These are phyloP conservation scores for Chlorella sp. DNA, from an alignment of 139 green algal species.

Conservation along the genomic window DNA sequence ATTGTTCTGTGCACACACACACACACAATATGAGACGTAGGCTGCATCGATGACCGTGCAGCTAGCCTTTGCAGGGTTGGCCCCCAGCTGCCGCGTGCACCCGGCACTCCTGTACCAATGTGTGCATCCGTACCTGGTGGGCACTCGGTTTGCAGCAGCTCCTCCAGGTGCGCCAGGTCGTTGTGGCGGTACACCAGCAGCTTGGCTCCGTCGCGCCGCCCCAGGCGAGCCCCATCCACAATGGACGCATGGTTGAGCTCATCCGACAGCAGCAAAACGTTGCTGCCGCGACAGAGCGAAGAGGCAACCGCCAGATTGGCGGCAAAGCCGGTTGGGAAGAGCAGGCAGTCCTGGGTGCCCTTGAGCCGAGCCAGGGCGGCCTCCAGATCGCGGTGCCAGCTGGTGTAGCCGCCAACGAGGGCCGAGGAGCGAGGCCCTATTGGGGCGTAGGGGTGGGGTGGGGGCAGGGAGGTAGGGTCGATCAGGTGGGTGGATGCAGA, in stretches of 20 bases:
- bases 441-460: too few relatives aligned
- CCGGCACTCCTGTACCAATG: too few relatives aligned
- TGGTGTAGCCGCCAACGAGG: constrained; percentile 90
- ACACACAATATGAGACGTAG: too few relatives aligned
- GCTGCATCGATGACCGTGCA: too few relatives aligned
- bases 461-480: too few relatives aligned
- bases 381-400: constrained; percentile 85
- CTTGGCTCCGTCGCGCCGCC: constrained; percentile 21
- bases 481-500: too few relatives aligned
- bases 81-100: too few relatives aligned
- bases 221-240: constrained; percentile 90
- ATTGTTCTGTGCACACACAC: too few relatives aligned
- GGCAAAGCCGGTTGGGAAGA: constrained; percentile 92
- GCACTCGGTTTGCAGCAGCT: constrained; percentile 51
- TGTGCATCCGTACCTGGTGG: neutral
- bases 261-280: constrained; percentile 85
- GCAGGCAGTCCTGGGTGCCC: constrained; percentile 75
- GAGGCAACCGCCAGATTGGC: constrained; percentile 88
- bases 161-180: constrained; percentile 89
- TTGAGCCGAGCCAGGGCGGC: constrained; percentile 86
- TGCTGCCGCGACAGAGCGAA: constrained; percentile 48
- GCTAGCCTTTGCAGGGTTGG: too few relatives aligned
- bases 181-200: constrained; percentile 91
- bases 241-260: constrained; percentile 98
- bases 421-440: constrained; percentile 52